Base-by-base conservation (phyloP, 495 filamentous ascomycete genomes). In the Evansstolkia leycettana region DNA sequence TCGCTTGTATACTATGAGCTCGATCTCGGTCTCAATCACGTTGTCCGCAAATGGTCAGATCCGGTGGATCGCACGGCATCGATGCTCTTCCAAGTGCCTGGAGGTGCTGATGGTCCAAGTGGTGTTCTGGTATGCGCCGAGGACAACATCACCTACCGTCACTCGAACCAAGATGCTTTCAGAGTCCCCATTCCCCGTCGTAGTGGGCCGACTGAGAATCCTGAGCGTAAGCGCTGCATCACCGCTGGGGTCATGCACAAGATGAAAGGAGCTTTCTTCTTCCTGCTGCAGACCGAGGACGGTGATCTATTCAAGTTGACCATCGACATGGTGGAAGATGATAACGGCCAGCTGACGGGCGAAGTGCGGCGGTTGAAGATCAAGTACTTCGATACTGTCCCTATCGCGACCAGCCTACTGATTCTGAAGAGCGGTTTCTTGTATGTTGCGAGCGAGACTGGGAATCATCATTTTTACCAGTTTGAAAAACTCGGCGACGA, bases 401-500 rank as follows among this genome's bases (percentile, higher is more conserved):
- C 92, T 0, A 63, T 90, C 26, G 86, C 88, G 1, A 74, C 84
- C 0, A 87, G 71, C 46, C 67, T 99, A 11, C 80, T 85, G 52
- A 93, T 99, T 43, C 59, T 96, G 42, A 94, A 94, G 58, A 95
- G 88, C 41, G 92, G 90, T 8, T 96, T 94, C 55, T 68, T 96
- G 19, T 99, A 88, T 52, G 81, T 89, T 25, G 90, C 88, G 10
- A 82, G 82, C 52, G 89, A 96, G 57, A 80, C 79, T 31, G 92
- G 92, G 11, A 88, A 94, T 41, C 84, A 93, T 50, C 78, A 87
- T 42, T 87, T 99, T 39, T 96, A 96, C 54, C 87, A 95, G 55
- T 94, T 99, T 43, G 86, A 94, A 51, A 92, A 94, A 51, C 75
- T 99, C 12, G 90, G 88, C n/a, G 90, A 99, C 43, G 88, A 95